Conservation (phyloP, 495 filamentous ascomycete species). For the Pyronema domesticum region DNA sequence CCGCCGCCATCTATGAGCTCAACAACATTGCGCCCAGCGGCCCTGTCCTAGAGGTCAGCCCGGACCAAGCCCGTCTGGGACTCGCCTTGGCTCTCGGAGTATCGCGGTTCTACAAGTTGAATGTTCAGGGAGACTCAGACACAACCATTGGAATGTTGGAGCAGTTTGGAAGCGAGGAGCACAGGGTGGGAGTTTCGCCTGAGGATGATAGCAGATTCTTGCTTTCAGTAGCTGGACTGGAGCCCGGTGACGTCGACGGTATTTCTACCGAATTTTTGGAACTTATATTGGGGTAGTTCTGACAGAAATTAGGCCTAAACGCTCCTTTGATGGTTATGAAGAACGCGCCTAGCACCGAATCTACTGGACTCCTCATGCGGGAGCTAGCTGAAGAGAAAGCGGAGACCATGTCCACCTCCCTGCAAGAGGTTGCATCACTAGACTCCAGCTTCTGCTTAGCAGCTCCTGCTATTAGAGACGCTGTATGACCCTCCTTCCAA, state of each 20-base stretch:
- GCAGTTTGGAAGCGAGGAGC: not conserved
- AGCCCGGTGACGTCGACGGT: not conserved
- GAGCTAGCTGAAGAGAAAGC: not conserved
- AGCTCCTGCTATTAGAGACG: not conserved
- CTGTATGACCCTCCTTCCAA: not conserved
- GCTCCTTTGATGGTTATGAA: slow-evolving; percentile 1
- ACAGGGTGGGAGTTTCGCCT: slow-evolving; percentile 3
- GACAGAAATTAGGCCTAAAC: not conserved
- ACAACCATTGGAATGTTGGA: slow-evolving; percentile 5
- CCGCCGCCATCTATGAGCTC: slow-evolving; percentile 6
- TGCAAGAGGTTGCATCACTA: not conserved
- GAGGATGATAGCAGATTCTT: slow-evolving; percentile 11
- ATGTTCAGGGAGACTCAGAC: slow-evolving; percentile 7
- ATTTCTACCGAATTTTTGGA: not conserved
- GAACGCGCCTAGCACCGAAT: not conserved
- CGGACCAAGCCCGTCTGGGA: slow-evolving; percentile 17
- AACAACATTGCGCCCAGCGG: not conserved
- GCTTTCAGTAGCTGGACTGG: slow-evolving; percentile 17
- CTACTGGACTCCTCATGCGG: not conserved
- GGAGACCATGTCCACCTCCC: not conserved
- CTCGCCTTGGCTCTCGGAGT: slow-evolving; percentile 18
- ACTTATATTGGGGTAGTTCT: not conserved
- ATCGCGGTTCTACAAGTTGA: slow-evolving; percentile 13
- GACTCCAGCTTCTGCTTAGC: slow-evolving; percentile 3
- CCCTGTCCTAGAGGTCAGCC: slow-evolving; percentile 10